These are phyloP conservation scores for Comarum palustre DNA, from an alignment of 306 rosid genomes.

Conservation along the genomic window DNA sequence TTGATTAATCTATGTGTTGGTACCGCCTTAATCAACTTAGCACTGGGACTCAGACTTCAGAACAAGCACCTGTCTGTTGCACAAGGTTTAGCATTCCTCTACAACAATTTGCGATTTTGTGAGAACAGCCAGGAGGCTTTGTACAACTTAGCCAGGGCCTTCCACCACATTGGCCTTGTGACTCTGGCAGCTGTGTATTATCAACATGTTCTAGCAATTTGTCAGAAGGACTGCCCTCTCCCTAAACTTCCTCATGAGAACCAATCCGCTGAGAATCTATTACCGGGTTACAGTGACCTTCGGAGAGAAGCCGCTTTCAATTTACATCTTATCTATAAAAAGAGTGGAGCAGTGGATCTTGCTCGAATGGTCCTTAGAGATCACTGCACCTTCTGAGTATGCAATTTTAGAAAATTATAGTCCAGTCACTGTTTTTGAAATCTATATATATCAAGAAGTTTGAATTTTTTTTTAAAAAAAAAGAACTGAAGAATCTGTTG, in stretches of 20 bases:
- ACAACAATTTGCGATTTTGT: constrained; percentile 60
- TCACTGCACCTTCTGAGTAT: constrained; percentile 53
- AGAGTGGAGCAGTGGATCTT: constrained; percentile 83
- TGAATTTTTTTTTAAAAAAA: not conserved
- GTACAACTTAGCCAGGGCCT: constrained; percentile 78
- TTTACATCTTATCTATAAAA: constrained; percentile 79
- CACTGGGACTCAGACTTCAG: constrained; percentile 83
- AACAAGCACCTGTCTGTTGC: constrained; percentile 81
- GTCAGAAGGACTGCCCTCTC: constrained; percentile 58
- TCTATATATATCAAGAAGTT: not conserved
- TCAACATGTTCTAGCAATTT: constrained; percentile 61
- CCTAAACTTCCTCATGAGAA: constrained; percentile 68
- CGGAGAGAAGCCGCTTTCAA: constrained; percentile 84
- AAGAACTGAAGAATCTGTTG: not conserved
- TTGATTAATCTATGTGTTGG: constrained; percentile 84
- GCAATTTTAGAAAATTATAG: not conserved
- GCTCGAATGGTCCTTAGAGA: constrained; percentile 79
- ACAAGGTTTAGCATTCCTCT: constrained; percentile 87
- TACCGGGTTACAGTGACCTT: constrained; percentile 67
- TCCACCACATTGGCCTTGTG: constrained; percentile 78
- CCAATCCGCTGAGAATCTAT: constrained; percentile 31
- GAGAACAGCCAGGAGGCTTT: constrained; percentile 83
- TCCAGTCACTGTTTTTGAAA: not conserved
- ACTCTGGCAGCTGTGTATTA: constrained; percentile 45
- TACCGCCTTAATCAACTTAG: constrained; percentile 78